Conservation (phyloP, 768 basidiomycete species). For the Lyophyllum atratum region DNA sequence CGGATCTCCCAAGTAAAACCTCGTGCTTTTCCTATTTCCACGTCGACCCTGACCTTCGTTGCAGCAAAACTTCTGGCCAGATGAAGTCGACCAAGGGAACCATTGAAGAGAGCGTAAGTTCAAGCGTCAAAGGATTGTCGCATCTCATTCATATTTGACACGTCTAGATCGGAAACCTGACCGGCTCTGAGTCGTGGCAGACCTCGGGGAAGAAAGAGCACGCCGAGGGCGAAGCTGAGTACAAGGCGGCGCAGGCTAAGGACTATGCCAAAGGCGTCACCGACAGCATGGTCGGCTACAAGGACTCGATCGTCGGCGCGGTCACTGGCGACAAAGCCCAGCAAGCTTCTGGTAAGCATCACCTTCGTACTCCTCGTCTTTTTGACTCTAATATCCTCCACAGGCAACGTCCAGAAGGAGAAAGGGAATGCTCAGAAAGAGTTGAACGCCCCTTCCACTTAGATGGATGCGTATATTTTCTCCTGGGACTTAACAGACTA, state of each 20-base stretch:
- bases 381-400: not conserved
- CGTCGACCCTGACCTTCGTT: not conserved
- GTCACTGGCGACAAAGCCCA: constrained; percentile 51
- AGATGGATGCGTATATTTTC: not conserved
- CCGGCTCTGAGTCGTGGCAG: constrained; percentile 46
- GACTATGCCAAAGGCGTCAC: constrained; percentile 49
- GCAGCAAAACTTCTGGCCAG: constrained; percentile 45
- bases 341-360: constrained; percentile 39
- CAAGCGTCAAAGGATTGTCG: not conserved
- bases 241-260: constrained; percentile 50
- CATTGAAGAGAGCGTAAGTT: constrained; percentile 24
- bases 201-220: constrained; percentile 55
- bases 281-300: constrained; percentile 48
- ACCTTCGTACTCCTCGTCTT: not conserved
- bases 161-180: constrained; percentile 43
- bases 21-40: not conserved
- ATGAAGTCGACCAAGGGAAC: constrained; percentile 45
- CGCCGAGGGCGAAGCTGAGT: constrained; percentile 50
- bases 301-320: constrained; percentile 51
- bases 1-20: constrained; percentile 20
- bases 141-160: not conserved
- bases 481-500: not conserved
- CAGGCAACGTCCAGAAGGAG: constrained; percentile 47
- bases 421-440: constrained; percentile 24
- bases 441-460: constrained; percentile 16